Evolutionary conservation across 108 stramenopile species (phyloP).

Genomic region (Nitzschia inconspicua): DNA sequence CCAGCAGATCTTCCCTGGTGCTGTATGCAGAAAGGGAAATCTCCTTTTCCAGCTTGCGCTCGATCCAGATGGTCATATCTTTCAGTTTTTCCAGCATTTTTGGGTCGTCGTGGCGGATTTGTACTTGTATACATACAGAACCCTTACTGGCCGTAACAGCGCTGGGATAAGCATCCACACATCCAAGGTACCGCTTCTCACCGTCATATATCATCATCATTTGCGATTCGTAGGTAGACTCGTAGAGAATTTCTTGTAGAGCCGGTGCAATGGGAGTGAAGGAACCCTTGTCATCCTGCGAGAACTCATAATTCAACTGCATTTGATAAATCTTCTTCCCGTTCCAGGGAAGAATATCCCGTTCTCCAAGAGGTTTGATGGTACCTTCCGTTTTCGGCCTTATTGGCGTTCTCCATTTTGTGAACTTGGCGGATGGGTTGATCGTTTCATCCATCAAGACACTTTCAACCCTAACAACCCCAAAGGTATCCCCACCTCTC

Average conservation of each 20-base stretch:
- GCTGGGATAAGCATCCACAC: conserved; percentile 48
- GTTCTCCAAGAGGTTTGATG: conserved; percentile 40
- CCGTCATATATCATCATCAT: conserved; percentile 58
- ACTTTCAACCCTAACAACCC: conserved; percentile 35
- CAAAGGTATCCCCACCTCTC: conserved; percentile 16
- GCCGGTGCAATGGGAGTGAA: conserved; percentile 29
- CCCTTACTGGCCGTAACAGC: conserved; percentile 43
- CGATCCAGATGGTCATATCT: conserved; percentile 39
- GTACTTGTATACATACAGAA: conserved; percentile 29
- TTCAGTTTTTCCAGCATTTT: conserved; percentile 41
- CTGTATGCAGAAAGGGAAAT: conserved; percentile 33
- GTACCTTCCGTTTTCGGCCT: conserved; percentile 34
- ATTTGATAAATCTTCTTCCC: conserved; percentile 43
- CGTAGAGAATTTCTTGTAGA: conserved; percentile 68
- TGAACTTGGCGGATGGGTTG: conserved; percentile 42
- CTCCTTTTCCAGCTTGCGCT: conserved; percentile 40
- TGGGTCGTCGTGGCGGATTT: conserved; percentile 39
- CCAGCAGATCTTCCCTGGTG: conserved; percentile 29
- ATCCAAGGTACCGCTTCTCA: conserved; percentile 51
- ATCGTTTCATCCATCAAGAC: conserved; percentile 43
- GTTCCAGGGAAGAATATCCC: conserved; percentile 48
- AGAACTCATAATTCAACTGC: conserved; percentile 56
- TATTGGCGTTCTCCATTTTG: conserved; percentile 48
- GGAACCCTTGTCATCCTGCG: conserved; percentile 42
- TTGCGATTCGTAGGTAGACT: conserved; percentile 60